phyloP scores from a whole-genome alignment of 1,284 basidiomycete species.

The Ustilago tritici region DNA sequence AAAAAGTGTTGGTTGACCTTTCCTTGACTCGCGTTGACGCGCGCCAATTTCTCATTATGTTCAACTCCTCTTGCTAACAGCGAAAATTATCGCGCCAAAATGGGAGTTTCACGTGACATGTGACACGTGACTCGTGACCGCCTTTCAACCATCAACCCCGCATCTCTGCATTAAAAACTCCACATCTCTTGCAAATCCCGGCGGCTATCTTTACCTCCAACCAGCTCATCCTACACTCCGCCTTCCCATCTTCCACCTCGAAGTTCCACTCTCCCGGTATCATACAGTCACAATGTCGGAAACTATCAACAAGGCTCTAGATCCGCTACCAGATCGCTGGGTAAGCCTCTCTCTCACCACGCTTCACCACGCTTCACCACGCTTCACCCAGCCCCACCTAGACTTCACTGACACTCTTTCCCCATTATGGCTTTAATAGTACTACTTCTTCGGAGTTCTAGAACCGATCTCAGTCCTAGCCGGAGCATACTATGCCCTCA shows the following conservation, averaged over 20 bases:
- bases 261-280: neutral
- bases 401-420: neutral
- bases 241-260: neutral
- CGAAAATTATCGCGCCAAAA: neutral
- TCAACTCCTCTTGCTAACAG: constrained; percentile 11
- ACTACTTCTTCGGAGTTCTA: constrained; percentile 60
- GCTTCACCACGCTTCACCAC: neutral
- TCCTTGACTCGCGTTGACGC: constrained; percentile 8
- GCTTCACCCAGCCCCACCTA: neutral
- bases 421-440: constrained; percentile 15
- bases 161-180: constrained; percentile 8
- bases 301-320: constrained; percentile 1
- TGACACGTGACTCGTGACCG: constrained; percentile 11
- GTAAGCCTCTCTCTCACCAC: constrained; percentile 11
- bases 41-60: constrained; percentile 1
- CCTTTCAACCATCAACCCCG: neutral
- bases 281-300: constrained; percentile 7
- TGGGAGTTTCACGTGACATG: constrained; percentile 2
- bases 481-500: constrained; percentile 48
- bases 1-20: constrained; percentile 39
- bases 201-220: neutral
- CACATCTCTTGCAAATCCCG: constrained; percentile 2
- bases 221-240: neutral
- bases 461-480: constrained; percentile 58
- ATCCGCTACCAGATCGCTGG: constrained; percentile 48